Base-by-base conservation (phyloP, 345 rosid species). In the Salix suchowensis region DNA sequence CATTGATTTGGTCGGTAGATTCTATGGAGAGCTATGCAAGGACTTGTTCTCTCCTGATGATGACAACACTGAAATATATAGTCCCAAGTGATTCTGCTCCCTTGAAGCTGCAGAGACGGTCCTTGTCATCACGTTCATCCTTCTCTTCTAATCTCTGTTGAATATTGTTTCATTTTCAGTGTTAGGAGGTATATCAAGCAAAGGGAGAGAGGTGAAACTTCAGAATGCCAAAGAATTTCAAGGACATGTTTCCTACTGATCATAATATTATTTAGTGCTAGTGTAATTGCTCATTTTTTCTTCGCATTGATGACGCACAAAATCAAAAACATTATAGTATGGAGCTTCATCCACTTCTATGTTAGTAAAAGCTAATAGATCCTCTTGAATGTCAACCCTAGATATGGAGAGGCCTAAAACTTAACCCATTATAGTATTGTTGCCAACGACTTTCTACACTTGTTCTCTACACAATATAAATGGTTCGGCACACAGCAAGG, bases 1-100 rank as follows among this genome's bases (percentile, higher is more conserved):
- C 82, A 61, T 86, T 61, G 91, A 86, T 82, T 76, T 94, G 72
- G 97, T 92, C 44, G 86, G 90, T 64, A 82, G 89, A 78, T 92
- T 92, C 87, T 90, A 92, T 37, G 96, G 91, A 18, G 98, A 94
- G 80, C 87, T 91, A n/a, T 94, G 97, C 78, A 89, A 81, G 82
- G 91, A 87, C 72, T 79, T 85, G 82, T 89, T 90, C 72, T 79
- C 83, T 14, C 61, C 86, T 2, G 68, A 70, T 6, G 78, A 75
- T 24, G 73, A 73, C 55, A 52, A 23, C 23, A 21, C 9, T 4
- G 44, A 72, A 23, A 28, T 19, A 14, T 15, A 40, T 19, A 4
- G 10, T 58, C 11, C 74, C 23, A 26, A 48, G 9, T 74, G 65
- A 78, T 67, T 68, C 44, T 60, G 58, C 60, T 5, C 36, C 67